Evolutionary conservation across 208 protist genomes (phyloP), one percentile per base, ranked within the genome.

Genomic region (Trypanosoma mega): DNA sequence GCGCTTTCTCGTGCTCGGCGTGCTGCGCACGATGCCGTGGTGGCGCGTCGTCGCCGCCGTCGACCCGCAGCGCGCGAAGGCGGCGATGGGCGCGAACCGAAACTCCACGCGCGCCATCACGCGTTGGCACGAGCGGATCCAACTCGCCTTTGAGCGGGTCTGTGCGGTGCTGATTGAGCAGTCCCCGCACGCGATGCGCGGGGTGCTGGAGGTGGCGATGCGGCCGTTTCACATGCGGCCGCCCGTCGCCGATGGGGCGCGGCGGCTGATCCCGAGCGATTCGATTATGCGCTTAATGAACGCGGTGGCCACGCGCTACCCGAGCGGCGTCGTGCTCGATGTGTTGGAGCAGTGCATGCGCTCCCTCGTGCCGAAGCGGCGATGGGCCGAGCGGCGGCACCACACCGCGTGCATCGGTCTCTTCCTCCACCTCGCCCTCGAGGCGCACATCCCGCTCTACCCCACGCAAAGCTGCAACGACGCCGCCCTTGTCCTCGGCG

Each of bases 11-110:
- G 73, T 93, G 14, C 67, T 93, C 23, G 82, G 76, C 27, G 81
- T 90, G 16, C 71, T 93, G 43, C 64, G 85, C 47, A 90, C 82
- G 7, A 78, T 93, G 74, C 86, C 86, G 44, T 93, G 86, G 83
- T 90, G 80, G 86, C 76, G 86, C 16, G 69, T 93, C 8, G 72
- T 93, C 18, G 80, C 85, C 48, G 65, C 63, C 2, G 73, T 80
- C 8, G 47, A 63, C 14, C 54, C 60, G 37, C 21, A 44, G n/a
- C 26, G 18, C 7, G 37, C 39, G 56, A 29, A 62, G 12, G 34
- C 58, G 2, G 43, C 50, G 30, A 30, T 30, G 18, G 9, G 47
- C 11, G 56, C 21, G 31, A 5, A 20, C 16, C 30, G 41, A 43
- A 21, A 46, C 47, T 43, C 29, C 12, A 44, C 50, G 3, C 46